These are phyloP conservation scores for Mortierella claussenii DNA, from an alignment of 192 early-diverging fungal species.

Conservation along the genomic window DNA sequence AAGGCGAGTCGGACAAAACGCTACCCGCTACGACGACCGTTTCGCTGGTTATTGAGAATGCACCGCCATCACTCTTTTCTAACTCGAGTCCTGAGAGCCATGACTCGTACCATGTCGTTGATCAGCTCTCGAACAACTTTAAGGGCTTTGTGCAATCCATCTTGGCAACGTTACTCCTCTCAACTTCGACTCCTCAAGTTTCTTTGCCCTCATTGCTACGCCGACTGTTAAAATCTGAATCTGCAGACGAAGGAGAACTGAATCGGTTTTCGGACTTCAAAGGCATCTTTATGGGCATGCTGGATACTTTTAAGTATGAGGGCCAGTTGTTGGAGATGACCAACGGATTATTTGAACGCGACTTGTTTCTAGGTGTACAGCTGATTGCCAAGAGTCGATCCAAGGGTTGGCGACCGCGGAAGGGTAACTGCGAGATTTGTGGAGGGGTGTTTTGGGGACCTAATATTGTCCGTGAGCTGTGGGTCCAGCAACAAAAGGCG, in stretches of 20 bases:
- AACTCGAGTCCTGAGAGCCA: constrained; percentile 36
- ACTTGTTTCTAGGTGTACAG: constrained; percentile 63
- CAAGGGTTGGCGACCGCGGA: constrained; percentile 66
- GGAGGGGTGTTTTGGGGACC: constrained; percentile 60
- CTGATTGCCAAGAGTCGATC: constrained; percentile 60
- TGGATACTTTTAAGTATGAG: constrained; percentile 73
- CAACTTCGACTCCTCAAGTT: constrained; percentile 66
- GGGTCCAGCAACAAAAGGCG: constrained; percentile 56
- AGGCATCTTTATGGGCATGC: constrained; percentile 70
- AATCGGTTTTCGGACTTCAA: constrained; percentile 64
- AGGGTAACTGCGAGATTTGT: constrained; percentile 65
- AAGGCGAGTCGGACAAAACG: too few relatives aligned
- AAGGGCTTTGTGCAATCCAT: constrained; percentile 70
- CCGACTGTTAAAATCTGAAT: constrained; percentile 65
- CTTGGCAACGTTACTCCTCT: constrained; percentile 63
- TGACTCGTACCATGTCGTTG: constrained; percentile 36
- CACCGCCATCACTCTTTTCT: constrained; percentile 38
- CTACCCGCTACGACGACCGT: not conserved
- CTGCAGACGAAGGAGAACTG: constrained; percentile 22
- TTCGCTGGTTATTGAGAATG: constrained; percentile 23
- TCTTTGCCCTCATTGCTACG: constrained; percentile 64
- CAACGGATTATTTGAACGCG: constrained; percentile 69
- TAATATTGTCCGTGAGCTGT: constrained; percentile 55
- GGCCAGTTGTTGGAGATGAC: constrained; percentile 70
- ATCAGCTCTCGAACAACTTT: constrained; percentile 61